These are phyloP conservation scores for Debaryomyces tyrocola DNA, from an alignment of 805 yeast species.

Conservation along the genomic window DNA sequence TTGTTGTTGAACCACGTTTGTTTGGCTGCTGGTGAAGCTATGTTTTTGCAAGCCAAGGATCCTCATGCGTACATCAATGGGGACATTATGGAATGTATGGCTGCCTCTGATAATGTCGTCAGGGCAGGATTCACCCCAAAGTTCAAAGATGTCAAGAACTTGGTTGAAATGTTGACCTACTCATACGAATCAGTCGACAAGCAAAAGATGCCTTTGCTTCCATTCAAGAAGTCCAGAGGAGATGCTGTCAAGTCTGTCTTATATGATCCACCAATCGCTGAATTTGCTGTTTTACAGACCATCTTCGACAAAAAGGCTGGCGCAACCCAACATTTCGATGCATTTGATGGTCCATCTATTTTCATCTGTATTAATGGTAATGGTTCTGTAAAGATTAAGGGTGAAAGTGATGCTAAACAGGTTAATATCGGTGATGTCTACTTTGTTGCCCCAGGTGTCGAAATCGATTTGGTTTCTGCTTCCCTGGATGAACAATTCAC, in stretches of 20 bases:
- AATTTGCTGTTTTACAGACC: slow-evolving; percentile 90
- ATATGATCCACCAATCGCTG: slow-evolving; percentile 96
- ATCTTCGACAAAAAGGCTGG: slow-evolving; percentile 50
- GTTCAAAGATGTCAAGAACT: slow-evolving; percentile 89
- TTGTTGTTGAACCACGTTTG: slow-evolving; percentile 84
- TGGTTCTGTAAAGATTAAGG: slow-evolving; percentile 56
- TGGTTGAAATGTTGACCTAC: slow-evolving; percentile 90
- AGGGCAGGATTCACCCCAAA: slow-evolving; percentile 99
- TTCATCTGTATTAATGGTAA: slow-evolving; percentile 79
- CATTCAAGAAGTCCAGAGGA: slow-evolving; percentile 62
- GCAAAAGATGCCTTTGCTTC: slow-evolving; percentile 79
- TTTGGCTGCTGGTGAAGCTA: slow-evolving; percentile 88
- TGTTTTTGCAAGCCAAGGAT: slow-evolving; percentile 93
- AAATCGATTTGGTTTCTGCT: slow-evolving; percentile 56
- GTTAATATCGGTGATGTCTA: slow-evolving; percentile 74
- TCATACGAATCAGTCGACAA: slow-evolving; percentile 85
- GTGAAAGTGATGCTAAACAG: slow-evolving; percentile 29
- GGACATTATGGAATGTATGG: slow-evolving; percentile 99
- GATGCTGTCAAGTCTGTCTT: slow-evolving; percentile 59
- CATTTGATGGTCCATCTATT: slow-evolving; percentile 84
- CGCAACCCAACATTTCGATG: slow-evolving; percentile 55
- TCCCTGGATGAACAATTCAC: slow-evolving; percentile 56
- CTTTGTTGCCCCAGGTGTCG: slow-evolving; percentile 78
- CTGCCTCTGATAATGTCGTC: slow-evolving; percentile 97
- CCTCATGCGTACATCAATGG: slow-evolving; percentile 98